phyloP scores from a whole-genome alignment of 1,284 basidiomycete species.

The Athelia sp. region DNA sequence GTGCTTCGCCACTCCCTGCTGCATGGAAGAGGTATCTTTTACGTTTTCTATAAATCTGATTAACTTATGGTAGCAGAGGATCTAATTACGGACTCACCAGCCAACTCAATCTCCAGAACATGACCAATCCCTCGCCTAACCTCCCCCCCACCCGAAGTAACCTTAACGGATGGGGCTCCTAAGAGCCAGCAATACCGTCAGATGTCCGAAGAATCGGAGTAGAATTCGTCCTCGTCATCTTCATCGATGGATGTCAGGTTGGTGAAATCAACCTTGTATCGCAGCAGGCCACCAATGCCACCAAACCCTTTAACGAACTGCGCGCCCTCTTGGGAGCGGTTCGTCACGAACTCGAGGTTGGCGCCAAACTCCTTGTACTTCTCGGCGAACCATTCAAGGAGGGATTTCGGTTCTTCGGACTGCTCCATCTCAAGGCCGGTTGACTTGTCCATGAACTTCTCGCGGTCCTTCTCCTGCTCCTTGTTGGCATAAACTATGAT shows the following conservation, averaged over 20 bases:
- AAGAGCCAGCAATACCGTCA: conserved; percentile 81
- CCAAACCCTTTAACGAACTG: conserved; percentile 99
- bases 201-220: conserved; percentile 75
- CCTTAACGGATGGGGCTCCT: conserved; percentile 60
- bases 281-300: conserved; percentile 91
- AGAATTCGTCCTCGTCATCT: conserved; percentile 73
- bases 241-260: conserved; percentile 72
- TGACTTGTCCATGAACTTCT: conserved; percentile 93
- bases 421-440: conserved; percentile 97
- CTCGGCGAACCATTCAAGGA: conserved; percentile 98
- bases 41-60: too few species aligned
- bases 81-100: too few species aligned
- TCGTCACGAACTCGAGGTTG: conserved; percentile 86
- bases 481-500: conserved; percentile 76
- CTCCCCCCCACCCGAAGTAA: conserved; percentile 57
- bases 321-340: conserved; percentile 93
- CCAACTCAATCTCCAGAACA: too few species aligned
- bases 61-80: too few species aligned
- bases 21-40: too few species aligned
- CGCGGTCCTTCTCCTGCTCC: conserved; percentile 85
- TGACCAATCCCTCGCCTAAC: conserved; percentile 22
- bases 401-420: conserved; percentile 68
- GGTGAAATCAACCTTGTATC: conserved; percentile 94
- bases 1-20: too few species aligned
- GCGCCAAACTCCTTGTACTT: conserved; percentile 98